These are phyloP conservation scores for Hanseniaspora opuntiae DNA, from an alignment of 805 yeast genomes.

Conservation along the genomic window DNA sequence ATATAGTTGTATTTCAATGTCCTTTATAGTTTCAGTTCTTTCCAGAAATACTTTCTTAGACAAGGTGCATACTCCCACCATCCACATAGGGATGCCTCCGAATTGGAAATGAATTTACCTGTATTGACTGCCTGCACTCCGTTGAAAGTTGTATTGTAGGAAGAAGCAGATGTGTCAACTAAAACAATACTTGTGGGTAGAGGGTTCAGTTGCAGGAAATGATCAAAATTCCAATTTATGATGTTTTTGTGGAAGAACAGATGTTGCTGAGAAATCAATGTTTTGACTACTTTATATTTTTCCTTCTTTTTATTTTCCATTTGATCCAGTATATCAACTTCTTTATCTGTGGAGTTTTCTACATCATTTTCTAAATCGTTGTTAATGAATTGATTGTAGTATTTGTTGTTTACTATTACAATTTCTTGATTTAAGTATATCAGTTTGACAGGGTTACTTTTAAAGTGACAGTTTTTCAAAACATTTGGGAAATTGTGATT, in stretches of 20 bases:
- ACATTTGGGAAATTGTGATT: constrained; percentile 41
- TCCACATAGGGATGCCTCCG: constrained; percentile 39
- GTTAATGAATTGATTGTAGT: constrained; percentile 20
- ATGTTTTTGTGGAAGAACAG: constrained; percentile 61
- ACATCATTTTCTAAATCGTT: not conserved
- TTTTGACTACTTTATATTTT: constrained; percentile 60
- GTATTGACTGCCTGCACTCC: constrained; percentile 73
- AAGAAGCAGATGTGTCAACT: constrained; percentile 59
- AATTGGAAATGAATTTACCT: constrained; percentile 37
- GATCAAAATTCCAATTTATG: constrained; percentile 56
- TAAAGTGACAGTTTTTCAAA: constrained; percentile 41
- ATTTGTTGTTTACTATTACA: constrained; percentile 56
- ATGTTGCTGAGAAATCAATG: constrained; percentile 76
- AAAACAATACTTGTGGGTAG: constrained; percentile 55
- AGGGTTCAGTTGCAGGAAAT: constrained; percentile 57
- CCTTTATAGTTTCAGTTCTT: constrained; percentile 30
- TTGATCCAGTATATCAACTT: not conserved
- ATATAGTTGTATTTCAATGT: constrained; percentile 1
- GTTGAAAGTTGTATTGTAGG: constrained; percentile 62
- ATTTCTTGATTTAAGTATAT: constrained; percentile 77
- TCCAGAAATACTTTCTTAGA: constrained; percentile 36
- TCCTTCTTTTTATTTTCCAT: constrained; percentile 25
- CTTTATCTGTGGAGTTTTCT: not conserved
- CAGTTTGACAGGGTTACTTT: constrained; percentile 68
- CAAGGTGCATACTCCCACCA: constrained; percentile 63